Base-by-base conservation (phyloP, 176 grass and related monocot species). In the Neostapfia colusana region DNA sequence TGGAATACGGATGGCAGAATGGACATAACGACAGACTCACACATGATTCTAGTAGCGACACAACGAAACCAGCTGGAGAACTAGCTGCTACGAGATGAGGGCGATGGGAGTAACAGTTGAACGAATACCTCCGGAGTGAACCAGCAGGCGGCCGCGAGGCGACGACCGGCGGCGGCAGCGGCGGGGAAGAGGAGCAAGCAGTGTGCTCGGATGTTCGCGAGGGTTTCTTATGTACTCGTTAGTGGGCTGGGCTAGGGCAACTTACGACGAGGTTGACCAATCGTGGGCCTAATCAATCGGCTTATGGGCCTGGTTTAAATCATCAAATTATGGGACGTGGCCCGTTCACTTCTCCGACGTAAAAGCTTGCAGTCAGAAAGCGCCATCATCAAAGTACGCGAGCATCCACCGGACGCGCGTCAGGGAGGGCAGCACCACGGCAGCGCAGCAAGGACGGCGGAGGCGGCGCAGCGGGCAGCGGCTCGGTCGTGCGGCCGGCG, bases 191-290 rank as follows among this genome's bases (percentile, higher is more conserved):
- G 25, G 43, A 37, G 37, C 42, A 10, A 27, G 51, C 50, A 38
- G 53, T 5, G 15, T 9, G 14, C 0, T 8, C 0, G 27, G 20
- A 21, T 64, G 23, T 61, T 34, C 53, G 53, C 64, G 23, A 77
- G 81, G 81, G 73, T 83, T 70, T 77, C 72, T 76, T 69, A 62
- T 83, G 14, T 17, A 45, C 61, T 17, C 4, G 16, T 15, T 3
- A 24, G 7, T 40, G 46, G 62, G 44, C 34, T 5, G n/a, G 31
- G 8, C 44, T 66, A 20, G 1, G 28, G 20, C 10, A 18, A 51
- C 3, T 25, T 38, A 13, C 31, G 31, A 1, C 6, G 15, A 8
- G 6, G 15, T 63, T 1, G 60, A 17, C 60, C 14, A 4, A 35
- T 8, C 8, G 23, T 58, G 55, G 55, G 55, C 55, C 55, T 0